Conservation (phyloP, 2,329 filamentous ascomycete species). For the Chaetoscypha palmicola region DNA sequence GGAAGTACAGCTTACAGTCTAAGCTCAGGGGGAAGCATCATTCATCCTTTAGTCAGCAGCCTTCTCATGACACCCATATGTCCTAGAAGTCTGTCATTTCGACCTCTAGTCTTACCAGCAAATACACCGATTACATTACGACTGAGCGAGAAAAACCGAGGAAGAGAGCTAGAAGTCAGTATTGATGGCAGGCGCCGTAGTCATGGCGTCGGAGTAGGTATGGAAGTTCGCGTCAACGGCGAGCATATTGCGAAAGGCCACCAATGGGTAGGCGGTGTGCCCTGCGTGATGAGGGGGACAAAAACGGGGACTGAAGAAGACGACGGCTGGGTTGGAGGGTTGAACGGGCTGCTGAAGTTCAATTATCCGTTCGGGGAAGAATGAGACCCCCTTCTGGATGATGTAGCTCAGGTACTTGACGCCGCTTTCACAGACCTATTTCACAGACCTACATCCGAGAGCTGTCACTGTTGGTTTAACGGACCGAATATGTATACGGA, state of each 20-base stretch:
- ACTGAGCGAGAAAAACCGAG: constrained; percentile 73
- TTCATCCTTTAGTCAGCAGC: constrained; percentile 85
- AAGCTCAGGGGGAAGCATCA: constrained; percentile 86
- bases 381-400: too few relatives aligned
- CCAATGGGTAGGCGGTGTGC: constrained; percentile 70
- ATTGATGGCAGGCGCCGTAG: constrained; percentile 66
- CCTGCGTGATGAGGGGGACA: constrained; percentile 71
- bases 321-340: constrained; percentile 91
- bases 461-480: too few relatives aligned
- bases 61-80: constrained; percentile 92
- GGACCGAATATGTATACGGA: too few relatives aligned
- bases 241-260: constrained; percentile 58
- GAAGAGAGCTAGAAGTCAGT: constrained; percentile 69
- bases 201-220: constrained; percentile 61
- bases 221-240: constrained; percentile 83
- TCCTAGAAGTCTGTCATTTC: constrained; percentile 83
- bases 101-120: constrained; percentile 80
- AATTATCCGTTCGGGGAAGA: constrained; percentile 88
- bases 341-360: constrained; percentile 92
- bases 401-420: too few relatives aligned
- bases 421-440: neutral
- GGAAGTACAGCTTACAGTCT: constrained; percentile 93
- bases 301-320: constrained; percentile 52
- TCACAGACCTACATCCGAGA: neutral
- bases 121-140: constrained; percentile 77